These are phyloP conservation scores for Dipodascopsis tothii DNA, from an alignment of 805 yeast species.

Conservation along the genomic window DNA sequence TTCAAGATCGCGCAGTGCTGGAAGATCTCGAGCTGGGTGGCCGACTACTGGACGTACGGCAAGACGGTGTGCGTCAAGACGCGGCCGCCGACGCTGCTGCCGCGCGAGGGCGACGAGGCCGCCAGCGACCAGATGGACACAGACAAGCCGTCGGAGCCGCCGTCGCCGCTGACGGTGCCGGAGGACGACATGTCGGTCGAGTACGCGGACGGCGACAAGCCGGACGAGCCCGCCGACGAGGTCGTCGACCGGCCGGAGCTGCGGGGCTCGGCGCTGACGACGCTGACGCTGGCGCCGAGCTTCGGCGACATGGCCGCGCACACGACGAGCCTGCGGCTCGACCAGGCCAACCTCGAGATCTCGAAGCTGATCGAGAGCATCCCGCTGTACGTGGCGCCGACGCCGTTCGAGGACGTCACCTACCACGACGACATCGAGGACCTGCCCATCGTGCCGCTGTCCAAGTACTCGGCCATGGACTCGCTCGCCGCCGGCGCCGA, in stretches of 20 bases:
- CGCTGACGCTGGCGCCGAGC: not conserved
- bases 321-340: not conserved
- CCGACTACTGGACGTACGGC: constrained; percentile 74
- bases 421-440: constrained; percentile 32
- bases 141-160: not conserved
- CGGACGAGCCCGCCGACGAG: constrained; percentile 15
- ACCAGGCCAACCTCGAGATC: not conserved
- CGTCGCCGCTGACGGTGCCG: constrained; percentile 4
- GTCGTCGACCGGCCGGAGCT: constrained; percentile 6
- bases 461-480: constrained; percentile 16
- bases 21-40: constrained; percentile 60
- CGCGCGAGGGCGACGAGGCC: constrained; percentile 15
- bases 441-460: constrained; percentile 29
- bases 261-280: not conserved
- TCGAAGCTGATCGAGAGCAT: not conserved
- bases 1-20: constrained; percentile 64
- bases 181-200: not conserved
- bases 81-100: constrained; percentile 37
- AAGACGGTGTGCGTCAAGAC: constrained; percentile 45
- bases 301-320: not conserved
- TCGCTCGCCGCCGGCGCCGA: not conserved
- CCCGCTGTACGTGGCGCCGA: constrained; percentile 12
- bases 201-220: constrained; percentile 39
- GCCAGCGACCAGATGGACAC: constrained; percentile 7
- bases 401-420: constrained; percentile 6